Conservation (phyloP, 2,329 filamentous ascomycete genomes). For the Cladosporium sp. region DNA sequence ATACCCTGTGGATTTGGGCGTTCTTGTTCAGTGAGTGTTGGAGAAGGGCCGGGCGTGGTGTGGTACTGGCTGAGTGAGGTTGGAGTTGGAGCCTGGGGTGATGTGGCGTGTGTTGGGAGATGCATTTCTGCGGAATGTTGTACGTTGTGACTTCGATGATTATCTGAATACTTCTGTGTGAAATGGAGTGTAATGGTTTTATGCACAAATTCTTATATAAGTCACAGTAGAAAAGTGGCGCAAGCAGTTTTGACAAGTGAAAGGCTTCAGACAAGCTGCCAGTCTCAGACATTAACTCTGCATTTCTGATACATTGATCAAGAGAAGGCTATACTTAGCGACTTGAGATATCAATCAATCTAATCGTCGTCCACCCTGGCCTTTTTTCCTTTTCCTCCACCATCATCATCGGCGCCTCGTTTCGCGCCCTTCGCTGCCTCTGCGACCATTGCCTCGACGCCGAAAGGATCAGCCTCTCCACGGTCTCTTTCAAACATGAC, state of each 20-base stretch:
- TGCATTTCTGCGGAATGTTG: too few relatives aligned
- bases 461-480: conserved; percentile 73
- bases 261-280: neutral
- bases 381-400: conserved; percentile 62
- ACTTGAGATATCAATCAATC: neutral
- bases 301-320: neutral
- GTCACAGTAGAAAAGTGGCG: neutral
- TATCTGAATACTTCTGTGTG: too few relatives aligned
- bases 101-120: neutral
- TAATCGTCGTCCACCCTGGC: conserved; percentile 74
- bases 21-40: neutral
- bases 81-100: neutral
- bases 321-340: conserved; percentile 4
- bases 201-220: too few relatives aligned
- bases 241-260: neutral
- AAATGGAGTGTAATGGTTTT: too few relatives aligned
- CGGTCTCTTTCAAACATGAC: conserved; percentile 94
- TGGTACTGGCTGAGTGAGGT: neutral
- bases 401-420: conserved; percentile 73
- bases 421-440: conserved; percentile 70
- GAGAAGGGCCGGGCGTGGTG: neutral
- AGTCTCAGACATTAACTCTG: conserved; percentile 2
- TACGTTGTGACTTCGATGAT: too few relatives aligned
- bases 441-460: conserved; percentile 89
- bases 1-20: neutral